Evolutionary conservation across 495 filamentous ascomycete species (phyloP), one percentile per base, ranked within the genome.

Genomic region (Pyrenula massariospora): DNA sequence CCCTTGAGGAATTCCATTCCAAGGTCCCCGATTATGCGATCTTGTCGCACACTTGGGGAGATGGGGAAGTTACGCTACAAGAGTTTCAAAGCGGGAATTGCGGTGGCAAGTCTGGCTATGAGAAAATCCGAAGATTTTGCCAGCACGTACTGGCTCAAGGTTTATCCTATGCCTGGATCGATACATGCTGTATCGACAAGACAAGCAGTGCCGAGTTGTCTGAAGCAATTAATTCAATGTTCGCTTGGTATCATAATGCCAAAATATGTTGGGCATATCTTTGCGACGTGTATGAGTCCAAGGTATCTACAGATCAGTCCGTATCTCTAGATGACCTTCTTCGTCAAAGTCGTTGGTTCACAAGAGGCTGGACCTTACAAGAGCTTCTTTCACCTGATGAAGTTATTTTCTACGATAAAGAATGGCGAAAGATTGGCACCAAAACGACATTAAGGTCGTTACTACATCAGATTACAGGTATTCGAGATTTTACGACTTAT

Each of bases 101-200:
- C 50, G 8, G 19, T 24, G 19, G 22, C 19, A 52, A 52, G 20
- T 5, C 22, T 19, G 50, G 50, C 19, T 52, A 21, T 52, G 10
- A 52, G 22, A 52, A 52, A 19, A 19, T 52, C 22, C 50, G 20
- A 24, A 52, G 22, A 24, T 52, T 20, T 24, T 52, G 50, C 20
- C 5, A 52, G 22, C 50, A 52, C 8, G 50, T 19, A 21, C 19
- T 52, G 50, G 5, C 8, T 20, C 8, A 52, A 21, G 50, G 50
- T 5, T 52, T 52, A 5, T 24, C n/a, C 8, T 79, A 77, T 54
- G 48, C 76, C 19, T 78, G 75, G 75, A 68, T 70, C n/a, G 75
- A 77, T 60, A 75, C 70, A 0, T 76, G 72, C 59, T 78, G 73
- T 60, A 78, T 78, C 60, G 68, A 77, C 60, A 78, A 74, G 54